Conservation (phyloP, 2,329 filamentous ascomycete species). For the Decorospora gaudefroyi region DNA sequence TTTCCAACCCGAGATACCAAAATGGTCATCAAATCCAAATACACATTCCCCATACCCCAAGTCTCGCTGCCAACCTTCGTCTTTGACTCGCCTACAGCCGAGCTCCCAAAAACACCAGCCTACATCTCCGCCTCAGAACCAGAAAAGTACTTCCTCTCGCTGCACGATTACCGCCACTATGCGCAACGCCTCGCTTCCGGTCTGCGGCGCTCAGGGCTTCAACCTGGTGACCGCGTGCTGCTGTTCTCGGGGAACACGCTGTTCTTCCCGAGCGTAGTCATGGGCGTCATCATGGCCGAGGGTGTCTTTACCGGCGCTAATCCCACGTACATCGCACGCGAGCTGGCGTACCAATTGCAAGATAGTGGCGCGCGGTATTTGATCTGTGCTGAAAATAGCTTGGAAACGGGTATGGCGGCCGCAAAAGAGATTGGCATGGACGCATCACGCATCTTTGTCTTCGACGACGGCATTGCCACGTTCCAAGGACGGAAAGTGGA, state of each 20-base stretch:
- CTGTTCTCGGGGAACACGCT: slow-evolving; percentile 75
- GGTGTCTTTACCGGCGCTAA: slow-evolving; percentile 79
- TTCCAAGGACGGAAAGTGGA: slow-evolving; percentile 51
- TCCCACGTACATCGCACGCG: slow-evolving; percentile 67
- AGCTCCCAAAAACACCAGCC: slow-evolving; percentile 52
- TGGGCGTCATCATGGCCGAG: slow-evolving; percentile 76
- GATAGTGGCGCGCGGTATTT: slow-evolving; percentile 72
- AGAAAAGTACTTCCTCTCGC: slow-evolving; percentile 68
- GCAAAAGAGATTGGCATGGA: slow-evolving; percentile 63
- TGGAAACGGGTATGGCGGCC: slow-evolving; percentile 69
- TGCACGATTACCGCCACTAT: slow-evolving; percentile 68
- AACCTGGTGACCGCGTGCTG: slow-evolving; percentile 69
- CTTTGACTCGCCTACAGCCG: slow-evolving; percentile 56
- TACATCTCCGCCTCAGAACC: slow-evolving; percentile 70
- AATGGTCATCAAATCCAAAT: slow-evolving; percentile 61
- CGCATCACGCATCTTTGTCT: slow-evolving; percentile 63
- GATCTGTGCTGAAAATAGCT: slow-evolving; percentile 63
- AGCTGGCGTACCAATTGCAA: slow-evolving; percentile 74
- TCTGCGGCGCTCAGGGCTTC: slow-evolving; percentile 65
- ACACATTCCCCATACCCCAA: slow-evolving; percentile 53
- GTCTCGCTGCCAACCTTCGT: slow-evolving; percentile 54
- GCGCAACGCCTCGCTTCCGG: slow-evolving; percentile 74
- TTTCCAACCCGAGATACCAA: slow-evolving; percentile 12
- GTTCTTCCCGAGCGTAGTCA: slow-evolving; percentile 71
- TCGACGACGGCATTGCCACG: slow-evolving; percentile 60